Conservation (phyloP, 140 eudicot genomes). For the Oenanthe javanica region DNA sequence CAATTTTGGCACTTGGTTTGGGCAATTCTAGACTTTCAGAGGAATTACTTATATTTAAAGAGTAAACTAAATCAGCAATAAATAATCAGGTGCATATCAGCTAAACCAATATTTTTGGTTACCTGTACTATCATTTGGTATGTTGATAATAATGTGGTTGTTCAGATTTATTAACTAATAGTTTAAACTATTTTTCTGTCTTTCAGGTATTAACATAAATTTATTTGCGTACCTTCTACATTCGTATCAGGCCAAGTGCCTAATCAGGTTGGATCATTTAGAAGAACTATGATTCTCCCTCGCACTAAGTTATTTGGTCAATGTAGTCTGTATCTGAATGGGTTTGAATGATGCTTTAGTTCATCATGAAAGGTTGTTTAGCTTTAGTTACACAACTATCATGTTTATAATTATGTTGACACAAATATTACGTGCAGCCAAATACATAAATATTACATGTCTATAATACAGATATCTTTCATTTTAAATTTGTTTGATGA, state of each 20-base stretch:
- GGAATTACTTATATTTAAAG: conserved; percentile 37
- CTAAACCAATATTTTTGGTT: background rate
- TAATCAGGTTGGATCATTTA: background rate
- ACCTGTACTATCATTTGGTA: background rate
- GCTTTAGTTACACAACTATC: background rate
- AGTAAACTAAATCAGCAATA: conserved; percentile 39
- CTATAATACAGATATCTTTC: too few relatives aligned
- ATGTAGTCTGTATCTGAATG: background rate
- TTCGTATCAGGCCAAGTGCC: background rate
- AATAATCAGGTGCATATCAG: conserved; percentile 2
- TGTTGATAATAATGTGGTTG: background rate
- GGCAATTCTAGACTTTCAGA: conserved; percentile 57
- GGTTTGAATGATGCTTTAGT: background rate
- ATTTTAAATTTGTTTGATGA: too few relatives aligned
- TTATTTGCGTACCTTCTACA: background rate
- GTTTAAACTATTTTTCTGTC: background rate
- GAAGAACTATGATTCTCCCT: background rate
- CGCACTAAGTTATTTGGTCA: background rate
- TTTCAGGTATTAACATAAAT: background rate
- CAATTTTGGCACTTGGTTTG: conserved; percentile 60
- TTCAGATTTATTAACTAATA: background rate
- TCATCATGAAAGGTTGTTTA: background rate
- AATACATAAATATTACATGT: background rate
- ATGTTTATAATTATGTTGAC: too few relatives aligned
- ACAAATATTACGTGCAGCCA: background rate